Conservation (phyloP, 2,329 filamentous ascomycete genomes). For the Ceratocystis colombiana region DNA sequence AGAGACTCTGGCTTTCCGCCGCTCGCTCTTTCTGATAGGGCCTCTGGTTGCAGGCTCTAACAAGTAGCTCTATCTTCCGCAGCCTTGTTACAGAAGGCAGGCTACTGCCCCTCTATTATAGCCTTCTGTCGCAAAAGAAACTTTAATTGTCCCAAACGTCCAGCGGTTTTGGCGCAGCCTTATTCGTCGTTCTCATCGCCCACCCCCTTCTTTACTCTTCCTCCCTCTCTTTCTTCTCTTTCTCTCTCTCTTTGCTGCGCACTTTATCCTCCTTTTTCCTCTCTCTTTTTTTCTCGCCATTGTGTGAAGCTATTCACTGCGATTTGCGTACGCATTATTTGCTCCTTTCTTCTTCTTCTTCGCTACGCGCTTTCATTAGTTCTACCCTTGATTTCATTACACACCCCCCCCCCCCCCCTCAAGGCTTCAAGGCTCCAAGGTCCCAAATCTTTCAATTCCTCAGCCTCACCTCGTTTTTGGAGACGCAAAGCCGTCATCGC, state of each 20-base stretch:
- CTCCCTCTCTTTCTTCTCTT: slow-evolving; percentile 7
- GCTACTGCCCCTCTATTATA: slow-evolving; percentile 2
- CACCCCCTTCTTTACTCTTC: slow-evolving; percentile 5
- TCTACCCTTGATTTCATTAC: background rate
- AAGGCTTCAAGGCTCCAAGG: background rate
- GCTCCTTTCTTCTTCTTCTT: background rate
- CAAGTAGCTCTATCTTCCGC: background rate
- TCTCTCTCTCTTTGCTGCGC: slow-evolving; percentile 14
- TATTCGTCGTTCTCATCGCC: slow-evolving; percentile 19
- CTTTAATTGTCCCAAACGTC: background rate
- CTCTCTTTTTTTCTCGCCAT: slow-evolving; percentile 27
- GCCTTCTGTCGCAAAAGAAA: background rate
- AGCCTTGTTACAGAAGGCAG: slow-evolving; percentile 11
- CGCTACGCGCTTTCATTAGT: background rate
- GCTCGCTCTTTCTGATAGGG: background rate
- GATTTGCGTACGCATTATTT: background rate
- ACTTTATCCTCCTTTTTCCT: background rate
- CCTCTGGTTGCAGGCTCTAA: background rate
- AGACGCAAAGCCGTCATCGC: slow-evolving; percentile 6
- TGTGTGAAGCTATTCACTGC: background rate
- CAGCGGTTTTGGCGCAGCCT: slow-evolving; percentile 15
- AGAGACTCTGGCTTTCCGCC: too few species aligned
- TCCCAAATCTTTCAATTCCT: background rate
- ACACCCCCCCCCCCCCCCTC: slow-evolving; percentile 8
- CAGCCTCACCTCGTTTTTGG: slow-evolving; percentile 12